phyloP scores from a whole-genome alignment of 768 basidiomycete genomes.

The Exsudoporus frostii region DNA sequence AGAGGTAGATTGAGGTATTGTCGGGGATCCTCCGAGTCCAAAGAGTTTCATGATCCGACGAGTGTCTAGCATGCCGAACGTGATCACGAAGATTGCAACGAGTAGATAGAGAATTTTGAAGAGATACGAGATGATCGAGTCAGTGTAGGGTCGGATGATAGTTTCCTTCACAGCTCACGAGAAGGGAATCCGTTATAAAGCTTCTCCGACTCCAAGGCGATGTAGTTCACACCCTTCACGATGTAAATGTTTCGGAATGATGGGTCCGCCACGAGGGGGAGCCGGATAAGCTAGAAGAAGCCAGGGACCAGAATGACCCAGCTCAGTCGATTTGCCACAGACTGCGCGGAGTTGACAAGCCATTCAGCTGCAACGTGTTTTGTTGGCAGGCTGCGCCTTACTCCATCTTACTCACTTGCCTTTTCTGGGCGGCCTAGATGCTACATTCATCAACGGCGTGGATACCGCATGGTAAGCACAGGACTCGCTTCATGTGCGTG shows the following conservation, averaged over 20 bases:
- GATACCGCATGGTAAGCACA: constrained; percentile 23
- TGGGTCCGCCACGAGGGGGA: constrained; percentile 20
- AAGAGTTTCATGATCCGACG: constrained; percentile 33
- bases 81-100: constrained; percentile 15
- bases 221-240: constrained; percentile 15
- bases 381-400: constrained; percentile 16
- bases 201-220: constrained; percentile 26
- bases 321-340: constrained; percentile 10
- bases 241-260: constrained; percentile 16
- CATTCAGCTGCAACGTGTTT: constrained; percentile 25
- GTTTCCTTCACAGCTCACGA: constrained; percentile 12
- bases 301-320: constrained; percentile 3
- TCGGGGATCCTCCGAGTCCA: constrained; percentile 29
- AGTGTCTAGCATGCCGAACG: constrained; percentile 31
- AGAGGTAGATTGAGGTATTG: constrained; percentile 21
- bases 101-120: constrained; percentile 30
- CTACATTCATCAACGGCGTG: constrained; percentile 10
- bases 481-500: constrained; percentile 4
- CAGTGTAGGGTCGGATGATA: constrained; percentile 13
- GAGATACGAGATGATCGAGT: constrained; percentile 10
- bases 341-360: constrained; percentile 2
- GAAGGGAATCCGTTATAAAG: constrained; percentile 24
- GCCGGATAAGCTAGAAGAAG: constrained; percentile 1
- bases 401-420: constrained; percentile 26
- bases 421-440: constrained; percentile 19